Evolutionary conservation across 108 stramenopile genomes (phyloP).

Genomic region (Skeletonema marinoi): DNA sequence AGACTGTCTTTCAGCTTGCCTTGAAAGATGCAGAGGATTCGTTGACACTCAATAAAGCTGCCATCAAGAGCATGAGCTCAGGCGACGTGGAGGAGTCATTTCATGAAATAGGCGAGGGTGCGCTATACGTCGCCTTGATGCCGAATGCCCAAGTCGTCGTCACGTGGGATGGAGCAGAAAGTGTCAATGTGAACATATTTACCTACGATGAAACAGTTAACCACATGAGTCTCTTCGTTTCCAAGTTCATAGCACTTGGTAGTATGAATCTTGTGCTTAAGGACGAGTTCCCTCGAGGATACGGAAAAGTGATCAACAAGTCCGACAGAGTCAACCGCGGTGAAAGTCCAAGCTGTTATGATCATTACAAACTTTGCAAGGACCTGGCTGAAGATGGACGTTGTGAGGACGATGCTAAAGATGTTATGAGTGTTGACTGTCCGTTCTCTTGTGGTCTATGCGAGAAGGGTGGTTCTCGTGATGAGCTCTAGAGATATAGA

Average conservation of each 20-base stretch:
- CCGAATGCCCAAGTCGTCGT: slow-evolving; percentile 33
- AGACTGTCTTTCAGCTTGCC: slow-evolving; percentile 56
- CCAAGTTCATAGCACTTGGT: slow-evolving; percentile 29
- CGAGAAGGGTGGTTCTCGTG: slow-evolving; percentile 5
- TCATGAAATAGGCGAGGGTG: slow-evolving; percentile 64
- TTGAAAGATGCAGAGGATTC: slow-evolving; percentile 14
- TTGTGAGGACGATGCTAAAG: slow-evolving; percentile 19
- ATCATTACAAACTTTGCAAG: slow-evolving; percentile 41
- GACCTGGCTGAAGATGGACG: slow-evolving; percentile 6
- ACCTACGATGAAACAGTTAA: slow-evolving; percentile 44
- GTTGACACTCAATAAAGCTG: slow-evolving; percentile 25
- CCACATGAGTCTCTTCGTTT: slow-evolving; percentile 17
- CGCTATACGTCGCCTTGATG: slow-evolving; percentile 37
- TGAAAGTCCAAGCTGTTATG: slow-evolving; percentile 47
- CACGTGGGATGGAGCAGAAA: slow-evolving; percentile 66
- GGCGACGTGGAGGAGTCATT: slow-evolving; percentile 7
- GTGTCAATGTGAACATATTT: slow-evolving; percentile 67
- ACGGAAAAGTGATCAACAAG: slow-evolving; percentile 49
- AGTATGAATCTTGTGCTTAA: slow-evolving; percentile 33
- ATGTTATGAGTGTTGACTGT: slow-evolving; percentile 35
- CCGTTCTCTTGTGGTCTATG: slow-evolving; percentile 36
- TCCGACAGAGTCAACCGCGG: slow-evolving; percentile 37
- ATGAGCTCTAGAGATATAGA: neutral
- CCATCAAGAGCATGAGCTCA: slow-evolving; percentile 9
- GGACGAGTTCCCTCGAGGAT: slow-evolving; percentile 70